Evolutionary conservation across 306 rosid genomes (phyloP).

Genomic region (Acacia confusa): DNA sequence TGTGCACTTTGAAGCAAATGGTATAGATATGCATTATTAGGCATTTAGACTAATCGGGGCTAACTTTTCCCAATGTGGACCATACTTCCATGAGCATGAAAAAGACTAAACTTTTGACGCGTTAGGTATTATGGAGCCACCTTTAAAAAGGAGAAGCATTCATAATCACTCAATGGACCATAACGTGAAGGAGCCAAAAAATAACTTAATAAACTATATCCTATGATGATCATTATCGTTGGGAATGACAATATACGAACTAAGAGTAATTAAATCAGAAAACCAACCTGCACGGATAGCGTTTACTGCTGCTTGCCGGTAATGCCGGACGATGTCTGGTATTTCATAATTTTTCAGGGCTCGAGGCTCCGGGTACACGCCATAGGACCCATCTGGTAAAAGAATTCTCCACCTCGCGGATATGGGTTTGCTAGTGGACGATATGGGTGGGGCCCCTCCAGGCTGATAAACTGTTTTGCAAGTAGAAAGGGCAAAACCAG

Average conservation of each 20-base stretch:
- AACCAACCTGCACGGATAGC: conserved; percentile 65
- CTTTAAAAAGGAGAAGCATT: conserved; percentile 22
- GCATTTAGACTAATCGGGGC: conserved; percentile 5
- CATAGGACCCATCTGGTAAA: conserved; percentile 79
- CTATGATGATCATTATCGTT: neutral
- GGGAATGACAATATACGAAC: neutral
- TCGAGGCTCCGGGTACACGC: conserved; percentile 62
- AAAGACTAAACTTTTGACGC: conserved; percentile 20
- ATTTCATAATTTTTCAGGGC: conserved; percentile 55
- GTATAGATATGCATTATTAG: conserved; percentile 12
- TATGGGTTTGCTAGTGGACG: conserved; percentile 67
- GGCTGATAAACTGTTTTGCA: conserved; percentile 70
- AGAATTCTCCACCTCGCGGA: conserved; percentile 73
- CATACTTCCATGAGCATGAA: conserved; percentile 29
- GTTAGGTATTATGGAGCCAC: conserved; percentile 21
- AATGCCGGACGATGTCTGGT: conserved; percentile 65
- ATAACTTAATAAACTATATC: neutral
- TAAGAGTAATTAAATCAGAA: neutral
- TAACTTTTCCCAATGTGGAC: conserved; percentile 32
- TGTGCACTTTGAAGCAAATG: conserved; percentile 13
- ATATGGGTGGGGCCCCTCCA: conserved; percentile 66
- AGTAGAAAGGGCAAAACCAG: conserved; percentile 1
- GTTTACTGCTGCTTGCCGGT: conserved; percentile 42
- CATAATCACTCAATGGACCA: conserved; percentile 23
- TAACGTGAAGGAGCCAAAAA: conserved; percentile 19